A percentile compares a stretch with the other conserved stretches of the same genome.
Conservation (phyloP, 148 eudicot genomes). For the Fagopyrum homotropicum region DNA sequence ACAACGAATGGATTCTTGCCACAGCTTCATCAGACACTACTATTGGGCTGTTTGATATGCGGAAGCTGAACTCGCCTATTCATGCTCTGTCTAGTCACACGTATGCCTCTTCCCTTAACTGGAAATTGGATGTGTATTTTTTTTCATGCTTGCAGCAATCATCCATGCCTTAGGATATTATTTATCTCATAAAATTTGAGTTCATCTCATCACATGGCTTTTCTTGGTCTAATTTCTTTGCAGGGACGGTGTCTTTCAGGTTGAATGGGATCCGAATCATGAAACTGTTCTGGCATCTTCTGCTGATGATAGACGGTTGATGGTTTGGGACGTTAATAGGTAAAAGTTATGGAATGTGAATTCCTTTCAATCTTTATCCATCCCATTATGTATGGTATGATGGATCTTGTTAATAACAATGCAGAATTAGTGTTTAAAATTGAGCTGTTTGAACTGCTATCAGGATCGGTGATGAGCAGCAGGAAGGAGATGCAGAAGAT, state of each 20-base stretch:
- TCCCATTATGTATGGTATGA: no score
- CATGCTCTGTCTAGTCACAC: conserved; percentile 70
- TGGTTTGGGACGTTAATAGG: conserved; percentile 99
- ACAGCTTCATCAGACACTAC: conserved; percentile 95
- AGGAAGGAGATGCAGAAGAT: conserved; percentile 95
- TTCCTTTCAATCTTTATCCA: no score
- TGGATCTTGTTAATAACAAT: no score
- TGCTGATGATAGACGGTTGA: conserved; percentile 87
- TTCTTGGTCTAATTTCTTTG: neutral
- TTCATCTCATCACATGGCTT: neutral
- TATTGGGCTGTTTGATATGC: conserved; percentile 79
- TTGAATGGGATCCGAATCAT: conserved; percentile 98
- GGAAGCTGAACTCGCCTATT: conserved; percentile 66
- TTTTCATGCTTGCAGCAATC: neutral
- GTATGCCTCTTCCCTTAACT: conserved; percentile 31
- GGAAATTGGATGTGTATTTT: no score
- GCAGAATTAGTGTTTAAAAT: no score
- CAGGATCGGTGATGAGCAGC: conserved; percentile 96
- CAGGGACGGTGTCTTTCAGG: conserved; percentile 96
- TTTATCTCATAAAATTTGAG: neutral
- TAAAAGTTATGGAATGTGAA: conserved; percentile 11
- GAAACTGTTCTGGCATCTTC: conserved; percentile 90
- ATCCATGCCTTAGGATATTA: neutral
- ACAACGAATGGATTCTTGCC: conserved; percentile 80
- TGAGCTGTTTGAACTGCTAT: conserved; percentile 2